Evolutionary conservation across 768 basidiomycete species (phyloP), one percentile per base, ranked within the genome.

Genomic region (Phaffia tasmanica): DNA sequence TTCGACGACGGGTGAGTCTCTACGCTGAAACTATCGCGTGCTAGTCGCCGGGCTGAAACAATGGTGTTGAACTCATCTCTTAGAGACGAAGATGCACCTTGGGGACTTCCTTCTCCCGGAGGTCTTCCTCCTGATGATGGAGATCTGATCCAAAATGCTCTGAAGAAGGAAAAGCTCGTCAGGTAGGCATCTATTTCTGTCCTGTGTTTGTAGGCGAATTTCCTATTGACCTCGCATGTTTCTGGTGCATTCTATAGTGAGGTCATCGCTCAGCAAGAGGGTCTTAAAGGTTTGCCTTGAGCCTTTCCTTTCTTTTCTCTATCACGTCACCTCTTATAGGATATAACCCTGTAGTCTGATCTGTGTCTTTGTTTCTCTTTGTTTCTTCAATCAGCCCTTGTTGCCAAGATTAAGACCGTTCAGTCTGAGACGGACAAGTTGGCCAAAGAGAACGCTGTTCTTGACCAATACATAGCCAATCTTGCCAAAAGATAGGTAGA

Each of bases 381-480:
- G 8, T 18, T 27, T 18, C 16, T 8, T 27, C 16, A 16, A 8
- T n/a, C 63, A 57, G 66, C 66, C n/a, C 60, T 67, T 21, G 54
- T 67, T 23, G 21, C 46, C 23, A 55, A 61, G 48, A 63, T 67
- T 50, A 51, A 18, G 0, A 51, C 66, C 1, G 61, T 62, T 25
- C 46, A 67, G 46, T 53, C 18, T 19, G 66, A 67, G 47, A 67
- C 66, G 21, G 46, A 62, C 8, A 67, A 67, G 66, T 60, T 67
- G 11, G 60, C 66, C 7, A 61, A 53, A 19, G 66, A 67, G 56
- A 67, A 67, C 55, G 25, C 49, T 19, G 27, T 67, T 29, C 66
- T 67, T 2, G 66, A 67, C 47, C 66, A 62, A 47, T 67, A 67
- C 60, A 63, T 67, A 23, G 55, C 60, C 47, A 67, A 67, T 25